Evolutionary conservation across 805 yeast species (phyloP).

Genomic region (Metschnikowia similis): DNA sequence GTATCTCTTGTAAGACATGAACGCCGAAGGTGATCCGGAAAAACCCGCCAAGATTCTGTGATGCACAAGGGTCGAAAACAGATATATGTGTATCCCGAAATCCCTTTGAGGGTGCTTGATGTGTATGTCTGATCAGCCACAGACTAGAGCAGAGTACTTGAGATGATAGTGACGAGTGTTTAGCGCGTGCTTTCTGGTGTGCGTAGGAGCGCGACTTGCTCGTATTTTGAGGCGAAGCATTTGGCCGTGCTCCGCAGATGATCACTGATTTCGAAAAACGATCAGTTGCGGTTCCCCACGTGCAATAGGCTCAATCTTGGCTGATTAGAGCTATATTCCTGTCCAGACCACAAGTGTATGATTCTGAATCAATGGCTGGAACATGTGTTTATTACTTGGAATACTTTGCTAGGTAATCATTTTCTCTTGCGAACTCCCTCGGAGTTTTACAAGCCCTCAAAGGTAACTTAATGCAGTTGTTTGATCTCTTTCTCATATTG

Average conservation of each 20-base stretch:
- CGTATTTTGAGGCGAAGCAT: neutral
- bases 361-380: neutral
- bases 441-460: neutral
- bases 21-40: neutral
- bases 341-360: neutral
- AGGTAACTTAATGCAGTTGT: neutral
- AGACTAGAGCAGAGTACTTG: neutral
- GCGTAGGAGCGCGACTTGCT: conserved; percentile 3
- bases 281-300: too few relatives aligned
- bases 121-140: neutral
- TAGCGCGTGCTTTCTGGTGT: conserved; percentile 1
- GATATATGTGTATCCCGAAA: neutral
- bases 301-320: neutral
- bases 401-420: neutral
- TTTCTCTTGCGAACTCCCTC: neutral
- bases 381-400: neutral
- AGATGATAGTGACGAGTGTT: neutral
- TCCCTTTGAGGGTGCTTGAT: neutral
- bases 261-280: neutral
- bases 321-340: neutral
- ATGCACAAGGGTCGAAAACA: neutral
- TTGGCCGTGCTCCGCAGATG: neutral
- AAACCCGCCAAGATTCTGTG: neutral
- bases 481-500: neutral
- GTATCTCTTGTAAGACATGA: conserved; percentile 2